phyloP scores from a whole-genome alignment of 2,329 filamentous ascomycete species.

The Hypoxylon sp. region DNA sequence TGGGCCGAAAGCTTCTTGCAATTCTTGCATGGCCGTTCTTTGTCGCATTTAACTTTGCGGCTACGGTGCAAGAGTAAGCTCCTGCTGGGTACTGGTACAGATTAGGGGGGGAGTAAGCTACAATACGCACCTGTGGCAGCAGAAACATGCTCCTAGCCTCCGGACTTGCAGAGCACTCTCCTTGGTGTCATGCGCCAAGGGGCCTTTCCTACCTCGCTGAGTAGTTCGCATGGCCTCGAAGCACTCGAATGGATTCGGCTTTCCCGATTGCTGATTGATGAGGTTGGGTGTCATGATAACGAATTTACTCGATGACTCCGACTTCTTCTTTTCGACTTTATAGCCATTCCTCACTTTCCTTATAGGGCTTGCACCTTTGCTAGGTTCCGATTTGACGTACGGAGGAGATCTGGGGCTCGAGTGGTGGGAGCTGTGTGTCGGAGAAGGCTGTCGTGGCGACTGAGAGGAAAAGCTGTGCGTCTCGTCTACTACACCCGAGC shows the following conservation, averaged over 20 bases:
- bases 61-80: constrained; percentile 49
- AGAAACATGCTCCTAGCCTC: constrained; percentile 70
- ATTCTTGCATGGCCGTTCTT: constrained; percentile 69
- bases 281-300: constrained; percentile 69
- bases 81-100: not conserved
- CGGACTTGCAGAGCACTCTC: constrained; percentile 69
- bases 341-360: constrained; percentile 60
- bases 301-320: constrained; percentile 62
- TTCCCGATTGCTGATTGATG: constrained; percentile 66
- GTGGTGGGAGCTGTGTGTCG: constrained; percentile 44
- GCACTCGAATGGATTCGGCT: constrained; percentile 68
- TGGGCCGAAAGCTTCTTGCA: constrained; percentile 67
- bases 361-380: constrained; percentile 55
- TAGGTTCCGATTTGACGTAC: constrained; percentile 47
- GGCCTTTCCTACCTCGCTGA: constrained; percentile 70
- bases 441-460: constrained; percentile 48
- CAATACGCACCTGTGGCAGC: constrained; percentile 62
- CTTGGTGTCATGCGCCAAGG: constrained; percentile 68
- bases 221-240: constrained; percentile 68
- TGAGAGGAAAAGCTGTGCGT: constrained; percentile 52
- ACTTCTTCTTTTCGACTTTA: constrained; percentile 64
- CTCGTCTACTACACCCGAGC: constrained; percentile 57
- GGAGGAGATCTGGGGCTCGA: constrained; percentile 52
- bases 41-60: constrained; percentile 72
- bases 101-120: not conserved